Conservation (phyloP, 345 rosid genomes). For the Eucalyptus curtisii region DNA sequence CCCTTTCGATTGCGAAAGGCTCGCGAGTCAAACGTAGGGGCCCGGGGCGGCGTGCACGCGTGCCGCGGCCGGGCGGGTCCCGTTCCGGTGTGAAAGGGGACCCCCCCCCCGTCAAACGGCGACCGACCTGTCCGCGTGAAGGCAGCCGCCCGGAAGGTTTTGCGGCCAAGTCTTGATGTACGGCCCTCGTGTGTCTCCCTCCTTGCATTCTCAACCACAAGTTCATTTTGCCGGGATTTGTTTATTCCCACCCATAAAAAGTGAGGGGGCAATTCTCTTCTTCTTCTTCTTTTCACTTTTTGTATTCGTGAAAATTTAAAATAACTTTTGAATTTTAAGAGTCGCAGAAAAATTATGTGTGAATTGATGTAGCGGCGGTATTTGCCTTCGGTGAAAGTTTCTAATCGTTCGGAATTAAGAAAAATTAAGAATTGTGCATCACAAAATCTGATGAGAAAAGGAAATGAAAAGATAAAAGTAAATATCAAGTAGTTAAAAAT, state of each 20-base stretch:
- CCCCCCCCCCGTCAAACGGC: neutral
- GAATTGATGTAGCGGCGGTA: neutral
- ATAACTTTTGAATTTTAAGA: neutral
- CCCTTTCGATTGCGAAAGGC: neutral
- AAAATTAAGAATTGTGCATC: accelerated
- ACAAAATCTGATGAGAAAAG: neutral
- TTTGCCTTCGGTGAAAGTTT: neutral
- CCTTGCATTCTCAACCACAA: neutral
- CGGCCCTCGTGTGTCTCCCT: neutral
- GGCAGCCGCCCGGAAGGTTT: neutral
- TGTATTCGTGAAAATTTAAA: neutral
- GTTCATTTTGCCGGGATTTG: neutral
- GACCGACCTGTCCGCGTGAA: neutral
- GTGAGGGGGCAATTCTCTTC: neutral
- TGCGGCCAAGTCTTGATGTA: neutral
- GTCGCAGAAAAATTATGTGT: neutral
- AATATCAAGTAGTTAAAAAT: neutral
- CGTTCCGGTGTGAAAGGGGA: neutral
- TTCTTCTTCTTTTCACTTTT: neutral
- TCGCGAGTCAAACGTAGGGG: neutral
- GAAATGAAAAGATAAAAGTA: neutral
- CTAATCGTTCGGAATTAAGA: accelerated
- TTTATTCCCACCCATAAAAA: neutral
- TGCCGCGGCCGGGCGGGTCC: neutral
- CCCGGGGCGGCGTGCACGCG: neutral